Evolutionary conservation across 1,139 yeast species (phyloP), one percentile per base, ranked within the genome.

Genomic region (Spencermartinsiella ligniputridi): DNA sequence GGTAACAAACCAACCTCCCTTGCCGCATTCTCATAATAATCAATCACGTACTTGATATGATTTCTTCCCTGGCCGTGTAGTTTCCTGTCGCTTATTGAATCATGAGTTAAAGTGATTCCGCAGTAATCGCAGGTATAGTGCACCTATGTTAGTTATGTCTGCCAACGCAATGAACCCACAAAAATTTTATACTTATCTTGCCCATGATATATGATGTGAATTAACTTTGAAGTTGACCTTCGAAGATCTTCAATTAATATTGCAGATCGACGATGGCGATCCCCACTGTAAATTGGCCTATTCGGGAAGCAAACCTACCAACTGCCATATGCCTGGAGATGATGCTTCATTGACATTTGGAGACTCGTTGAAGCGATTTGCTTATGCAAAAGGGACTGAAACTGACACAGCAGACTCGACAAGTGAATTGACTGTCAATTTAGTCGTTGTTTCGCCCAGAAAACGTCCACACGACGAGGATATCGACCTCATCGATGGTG

Each of bases 51-150:
- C 53, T 78, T 75, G 41, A 86, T 72, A 62, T 90, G 97, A 61
- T 85, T 83, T 57, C 79, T 78, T 12, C 97, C 97, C 40, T 76
- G 70, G 41, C 86, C 67, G 64, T 90, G 97, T 35, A 90, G 82
- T 58, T 84, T 82, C 37, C 96, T 70, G 43, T 89, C 97, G 67
- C 95, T 84, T 61, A 81, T 72, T 24, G 95, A 84, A 65, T 88
- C 96, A 61, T 89, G 97, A 1, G 96, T 89, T 49, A 89, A 71
- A 57, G 84, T 15, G 24, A 37, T 32, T 65, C 81, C 82, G 63
- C 97, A 89, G 61, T 88, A 89, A 57, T 85, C 95, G 66, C 97
- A 89, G 40, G 33, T 46, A 39, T 45, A 49, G 48, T 45, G 40
- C 36, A 22, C 30, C 21, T 27, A 15, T 27, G 32, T 27, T 35